Base-by-base conservation (phyloP, 2,329 filamentous ascomycete genomes). In the Rachicladosporium sp. region DNA sequence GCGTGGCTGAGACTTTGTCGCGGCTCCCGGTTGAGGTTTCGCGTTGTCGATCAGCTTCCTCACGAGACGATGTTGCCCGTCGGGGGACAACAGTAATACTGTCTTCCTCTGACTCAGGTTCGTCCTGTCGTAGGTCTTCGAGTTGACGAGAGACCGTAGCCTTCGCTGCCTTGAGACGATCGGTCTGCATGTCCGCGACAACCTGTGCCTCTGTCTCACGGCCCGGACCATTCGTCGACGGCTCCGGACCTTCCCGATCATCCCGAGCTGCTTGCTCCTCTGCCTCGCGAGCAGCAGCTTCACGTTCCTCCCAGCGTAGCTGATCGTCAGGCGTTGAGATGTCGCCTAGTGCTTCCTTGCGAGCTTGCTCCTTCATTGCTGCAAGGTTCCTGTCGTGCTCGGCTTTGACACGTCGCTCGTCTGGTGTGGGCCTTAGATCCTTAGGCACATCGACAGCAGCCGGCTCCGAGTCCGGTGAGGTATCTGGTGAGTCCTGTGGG, bases 261-360 rank as follows among this genome's bases (percentile, higher is more conserved):
- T 53, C 53, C 10, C 57, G 55, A 34, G 62, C 62, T 30, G 60
- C 59, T 51, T 71, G 69, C 36, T 75, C 55, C 31, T 54, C 53
- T 7, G 47, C 50, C n/a, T 52, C 50, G 27, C 55, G 46, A 10
- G 54, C 54, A 12, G 50, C 55, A 23, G 55, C 55, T 33, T 56
- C 55, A 32, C 52, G 51, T 36, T 71, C 70, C 51, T 73, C 68
- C 43, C 69, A 55, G 31, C 60, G 69, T 47, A 77, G 59, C 50
- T 79, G 74, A 43, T 75, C 69, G 47, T 79, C 74, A 2, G 74
- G 71, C 12, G 71, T 74, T 7, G 63, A 64, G 43, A 57, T 53
- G 50, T 66, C 54, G 53, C 64, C 50, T 47, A 64, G 45, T 42
- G 66, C 55, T 43, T 65, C 46, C 50, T 60, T 53, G 31, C 61